Conservation (phyloP, 2,329 filamentous ascomycete genomes). For the Fusarium gaditjirri region DNA sequence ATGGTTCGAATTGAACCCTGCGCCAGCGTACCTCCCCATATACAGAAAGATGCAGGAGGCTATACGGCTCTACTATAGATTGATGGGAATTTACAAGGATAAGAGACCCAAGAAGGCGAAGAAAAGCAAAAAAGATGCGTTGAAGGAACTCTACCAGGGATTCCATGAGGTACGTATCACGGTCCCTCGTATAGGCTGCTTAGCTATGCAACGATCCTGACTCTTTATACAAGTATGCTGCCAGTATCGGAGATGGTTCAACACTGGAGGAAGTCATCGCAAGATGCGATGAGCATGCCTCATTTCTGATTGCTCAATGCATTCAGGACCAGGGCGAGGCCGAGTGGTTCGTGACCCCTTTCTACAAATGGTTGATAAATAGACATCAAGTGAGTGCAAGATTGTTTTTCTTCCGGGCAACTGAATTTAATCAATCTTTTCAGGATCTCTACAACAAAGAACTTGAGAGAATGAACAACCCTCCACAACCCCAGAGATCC, state of each 20-base stretch:
- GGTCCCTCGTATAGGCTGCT: not conserved
- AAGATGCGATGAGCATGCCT: constrained; percentile 59
- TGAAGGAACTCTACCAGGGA: constrained; percentile 45
- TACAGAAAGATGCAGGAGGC: constrained; percentile 71
- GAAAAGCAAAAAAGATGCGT: constrained; percentile 44
- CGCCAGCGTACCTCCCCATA: constrained; percentile 64
- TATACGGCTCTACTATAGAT: constrained; percentile 70
- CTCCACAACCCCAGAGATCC: constrained; percentile 24
- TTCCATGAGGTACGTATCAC: constrained; percentile 47
- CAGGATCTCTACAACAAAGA: constrained; percentile 45
- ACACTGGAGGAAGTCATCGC: constrained; percentile 61
- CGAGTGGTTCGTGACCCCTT: constrained; percentile 58
- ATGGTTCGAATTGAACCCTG: constrained; percentile 75
- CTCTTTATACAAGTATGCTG: constrained; percentile 56
- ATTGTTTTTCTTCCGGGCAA: not conserved
- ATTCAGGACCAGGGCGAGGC: constrained; percentile 49
- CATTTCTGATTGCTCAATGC: constrained; percentile 65
- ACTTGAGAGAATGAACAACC: constrained; percentile 36
- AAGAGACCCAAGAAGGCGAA: constrained; percentile 46
- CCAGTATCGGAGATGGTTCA: constrained; percentile 63
- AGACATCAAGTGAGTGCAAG: constrained; percentile 52
- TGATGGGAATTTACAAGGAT: constrained; percentile 65
- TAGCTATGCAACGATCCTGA: not conserved
- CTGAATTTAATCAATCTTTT: not conserved
- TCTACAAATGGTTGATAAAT: constrained; percentile 60